Evolutionary conservation across 768 basidiomycete genomes (phyloP).

Genomic region (Pisolithus marmoratus): DNA sequence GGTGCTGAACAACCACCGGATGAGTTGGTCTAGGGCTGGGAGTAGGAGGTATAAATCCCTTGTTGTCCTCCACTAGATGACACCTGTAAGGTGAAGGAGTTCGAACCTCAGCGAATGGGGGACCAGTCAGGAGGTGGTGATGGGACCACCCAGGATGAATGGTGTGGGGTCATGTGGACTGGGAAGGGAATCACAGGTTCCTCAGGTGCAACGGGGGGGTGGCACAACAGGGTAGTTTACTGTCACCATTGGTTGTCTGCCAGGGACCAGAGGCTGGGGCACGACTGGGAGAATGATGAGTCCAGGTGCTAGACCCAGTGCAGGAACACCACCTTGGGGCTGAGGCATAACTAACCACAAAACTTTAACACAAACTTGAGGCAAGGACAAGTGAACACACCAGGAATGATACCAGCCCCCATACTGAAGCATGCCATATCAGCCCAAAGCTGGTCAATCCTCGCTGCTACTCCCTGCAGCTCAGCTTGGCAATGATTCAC

Average conservation of each 20-base stretch:
- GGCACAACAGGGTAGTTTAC: constrained; percentile 21
- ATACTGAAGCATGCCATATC: constrained; percentile 37
- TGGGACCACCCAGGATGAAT: constrained; percentile 24
- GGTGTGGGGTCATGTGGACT: constrained; percentile 21
- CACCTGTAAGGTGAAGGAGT: constrained; percentile 3
- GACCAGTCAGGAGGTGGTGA: constrained; percentile 12
- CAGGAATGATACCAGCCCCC: constrained; percentile 35
- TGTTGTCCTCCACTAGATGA: constrained; percentile 10
- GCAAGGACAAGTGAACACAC: constrained; percentile 19
- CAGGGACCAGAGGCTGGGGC: constrained; percentile 7
- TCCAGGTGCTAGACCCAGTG: constrained; percentile 1
- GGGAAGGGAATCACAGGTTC: constrained; percentile 20
- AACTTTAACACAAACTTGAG: neutral
- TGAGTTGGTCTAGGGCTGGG: neutral
- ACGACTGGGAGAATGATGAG: constrained; percentile 22
- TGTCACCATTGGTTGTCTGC: constrained; percentile 11
- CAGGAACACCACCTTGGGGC: neutral
- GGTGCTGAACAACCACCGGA: neutral
- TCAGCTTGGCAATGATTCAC: constrained; percentile 75
- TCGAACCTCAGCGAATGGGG: constrained; percentile 5
- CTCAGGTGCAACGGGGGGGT: constrained; percentile 3
- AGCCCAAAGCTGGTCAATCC: constrained; percentile 45
- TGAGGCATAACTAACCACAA: constrained; percentile 19
- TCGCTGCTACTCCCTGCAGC: constrained; percentile 56
- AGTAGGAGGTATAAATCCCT: constrained; percentile 14